Percentiles rank a stretch among this genome's conserved stretches.
These are phyloP conservation scores for Carex parvula DNA, from an alignment of 176 grass and related monocot species.

Conservation along the genomic window DNA sequence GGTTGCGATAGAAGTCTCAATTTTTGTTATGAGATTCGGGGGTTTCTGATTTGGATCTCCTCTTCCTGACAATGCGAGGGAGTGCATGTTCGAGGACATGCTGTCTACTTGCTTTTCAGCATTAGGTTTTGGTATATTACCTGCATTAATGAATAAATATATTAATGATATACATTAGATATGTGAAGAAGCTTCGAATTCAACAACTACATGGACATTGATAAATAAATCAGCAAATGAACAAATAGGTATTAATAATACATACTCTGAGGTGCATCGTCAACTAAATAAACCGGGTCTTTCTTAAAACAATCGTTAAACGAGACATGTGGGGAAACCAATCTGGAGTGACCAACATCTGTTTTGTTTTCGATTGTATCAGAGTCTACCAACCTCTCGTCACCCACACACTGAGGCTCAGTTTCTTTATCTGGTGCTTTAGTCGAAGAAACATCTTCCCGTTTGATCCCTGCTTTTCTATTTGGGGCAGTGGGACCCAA, in stretches of 20 bases:
- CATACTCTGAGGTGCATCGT: conserved; percentile 52
- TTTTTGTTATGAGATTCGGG: conserved; percentile 40
- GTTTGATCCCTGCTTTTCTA: conserved; percentile 24
- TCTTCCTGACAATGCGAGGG: conserved; percentile 68
- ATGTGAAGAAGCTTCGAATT: not conserved
- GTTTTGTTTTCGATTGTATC: conserved; percentile 29
- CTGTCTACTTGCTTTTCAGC: conserved; percentile 58
- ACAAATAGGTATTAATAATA: conserved; percentile 16
- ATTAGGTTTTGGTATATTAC: conserved; percentile 42
- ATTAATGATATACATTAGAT: not conserved
- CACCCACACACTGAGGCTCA: conserved; percentile 30
- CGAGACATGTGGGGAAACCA: conserved; percentile 25
- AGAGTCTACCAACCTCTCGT: conserved; percentile 32
- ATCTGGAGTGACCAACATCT: conserved; percentile 37
- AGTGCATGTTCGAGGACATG: conserved; percentile 70
- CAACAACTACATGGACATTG: conserved; percentile 1
- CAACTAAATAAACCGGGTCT: conserved; percentile 23
- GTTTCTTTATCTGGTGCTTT: conserved; percentile 14
- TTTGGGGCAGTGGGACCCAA: conserved; percentile 32
- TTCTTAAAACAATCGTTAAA: conserved; percentile 37
- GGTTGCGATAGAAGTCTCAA: conserved; percentile 34
- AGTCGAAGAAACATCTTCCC: not conserved
- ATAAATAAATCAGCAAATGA: conserved; percentile 21
- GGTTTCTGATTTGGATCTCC: conserved; percentile 35
- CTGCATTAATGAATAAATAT: conserved; percentile 28